Conservation (phyloP, 768 basidiomycete species). For the Collybia nuda region DNA sequence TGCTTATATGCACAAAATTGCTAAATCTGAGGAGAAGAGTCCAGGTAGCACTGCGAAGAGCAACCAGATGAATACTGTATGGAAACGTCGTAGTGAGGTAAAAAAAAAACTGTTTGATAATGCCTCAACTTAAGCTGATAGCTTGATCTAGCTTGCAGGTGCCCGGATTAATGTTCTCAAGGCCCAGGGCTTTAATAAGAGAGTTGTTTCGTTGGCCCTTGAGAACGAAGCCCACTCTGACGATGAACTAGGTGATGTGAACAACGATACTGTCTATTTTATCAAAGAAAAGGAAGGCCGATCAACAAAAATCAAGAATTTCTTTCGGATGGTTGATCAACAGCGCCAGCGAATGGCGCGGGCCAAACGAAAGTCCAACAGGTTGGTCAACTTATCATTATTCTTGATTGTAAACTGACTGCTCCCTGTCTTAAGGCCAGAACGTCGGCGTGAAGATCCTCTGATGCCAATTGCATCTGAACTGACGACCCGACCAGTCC, state of each 20-base stretch:
- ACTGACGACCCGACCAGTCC: no score
- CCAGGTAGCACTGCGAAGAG: constrained; percentile 7
- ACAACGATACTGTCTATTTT: neutral
- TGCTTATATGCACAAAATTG: constrained; percentile 11
- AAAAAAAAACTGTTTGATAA: no score
- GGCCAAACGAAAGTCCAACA: neutral
- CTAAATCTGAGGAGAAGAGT: constrained; percentile 9
- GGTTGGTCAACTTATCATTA: no score
- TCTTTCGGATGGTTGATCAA: constrained; percentile 6
- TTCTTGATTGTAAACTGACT: no score
- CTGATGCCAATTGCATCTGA: no score
- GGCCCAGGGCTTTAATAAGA: constrained; percentile 4
- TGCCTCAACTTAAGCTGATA: no score
- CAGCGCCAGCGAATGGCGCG: constrained; percentile 1
- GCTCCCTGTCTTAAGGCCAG: no score
- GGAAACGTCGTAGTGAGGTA: constrained; percentile 1
- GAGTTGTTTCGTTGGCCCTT: constrained; percentile 1
- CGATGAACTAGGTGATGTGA: constrained; percentile 3
- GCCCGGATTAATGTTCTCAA: constrained; percentile 3
- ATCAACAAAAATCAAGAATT: neutral
- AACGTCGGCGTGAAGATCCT: no score
- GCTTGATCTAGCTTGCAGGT: constrained; percentile 5
- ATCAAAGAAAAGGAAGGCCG: constrained; percentile 11
- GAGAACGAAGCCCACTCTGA: constrained; percentile 9
- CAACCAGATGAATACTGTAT: constrained; percentile 3